Evolutionary conservation across 225 moss, liverwort and hornwort species (phyloP).

Genomic region (Pseudoscleropodium purum): DNA sequence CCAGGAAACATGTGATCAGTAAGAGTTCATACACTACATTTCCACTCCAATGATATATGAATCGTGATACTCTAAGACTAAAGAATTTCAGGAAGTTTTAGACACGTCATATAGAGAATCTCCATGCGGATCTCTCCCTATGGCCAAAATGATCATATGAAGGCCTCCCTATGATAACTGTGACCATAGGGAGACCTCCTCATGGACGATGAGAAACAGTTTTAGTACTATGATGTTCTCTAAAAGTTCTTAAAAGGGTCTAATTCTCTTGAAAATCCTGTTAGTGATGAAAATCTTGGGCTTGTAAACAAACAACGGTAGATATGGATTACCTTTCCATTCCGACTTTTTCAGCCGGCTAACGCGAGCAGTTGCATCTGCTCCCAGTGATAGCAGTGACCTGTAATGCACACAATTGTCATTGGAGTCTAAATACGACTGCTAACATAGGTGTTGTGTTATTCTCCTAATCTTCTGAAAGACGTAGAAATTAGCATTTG

Average conservation of each 20-base stretch:
- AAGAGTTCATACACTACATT: not conserved
- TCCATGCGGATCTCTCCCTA: too few relatives aligned
- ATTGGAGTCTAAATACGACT: not conserved
- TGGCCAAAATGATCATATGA: not conserved
- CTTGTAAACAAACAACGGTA: not conserved
- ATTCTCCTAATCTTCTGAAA: not conserved
- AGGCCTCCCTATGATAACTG: not conserved
- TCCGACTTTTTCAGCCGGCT: constrained; percentile 31
- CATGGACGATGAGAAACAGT: not conserved
- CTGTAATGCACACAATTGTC: not conserved
- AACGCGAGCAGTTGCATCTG: constrained; percentile 31
- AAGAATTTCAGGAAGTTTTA: not conserved
- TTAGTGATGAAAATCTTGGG: not conserved
- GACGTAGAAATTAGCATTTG: not conserved
- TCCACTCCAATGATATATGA: too few relatives aligned
- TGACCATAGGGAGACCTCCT: not conserved
- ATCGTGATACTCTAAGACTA: not conserved
- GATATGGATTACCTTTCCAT: constrained; percentile 32
- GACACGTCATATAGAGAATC: not conserved
- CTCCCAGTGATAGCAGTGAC: constrained; percentile 41
- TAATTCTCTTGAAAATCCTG: not conserved
- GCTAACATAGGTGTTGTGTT: not conserved
- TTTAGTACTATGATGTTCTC: not conserved
- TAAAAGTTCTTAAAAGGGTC: not conserved
- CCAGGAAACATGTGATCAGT: not conserved